Percentiles rank a stretch among this genome's conserved stretches.
phyloP scores from a whole-genome alignment of 2,329 filamentous ascomycete genomes.

The Phialophora tarda region DNA sequence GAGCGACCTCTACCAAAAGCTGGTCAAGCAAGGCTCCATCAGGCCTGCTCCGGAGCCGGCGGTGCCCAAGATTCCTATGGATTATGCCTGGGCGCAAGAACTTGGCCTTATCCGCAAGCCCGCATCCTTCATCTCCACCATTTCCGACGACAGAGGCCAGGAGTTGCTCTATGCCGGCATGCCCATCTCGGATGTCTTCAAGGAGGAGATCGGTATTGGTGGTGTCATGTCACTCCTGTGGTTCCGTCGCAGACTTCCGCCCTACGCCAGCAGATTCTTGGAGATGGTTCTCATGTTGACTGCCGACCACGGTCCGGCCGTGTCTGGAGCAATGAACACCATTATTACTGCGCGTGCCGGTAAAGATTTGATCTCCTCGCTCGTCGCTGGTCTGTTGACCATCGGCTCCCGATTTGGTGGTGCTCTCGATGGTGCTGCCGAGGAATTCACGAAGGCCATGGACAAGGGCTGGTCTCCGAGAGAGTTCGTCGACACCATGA shows the following conservation, averaged over 20 bases:
- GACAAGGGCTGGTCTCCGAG: conserved; percentile 98
- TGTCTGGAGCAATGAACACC: conserved; percentile 99
- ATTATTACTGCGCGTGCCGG: conserved; percentile 99
- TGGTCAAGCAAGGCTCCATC: conserved; percentile 84
- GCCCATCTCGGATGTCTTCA: conserved; percentile 99
- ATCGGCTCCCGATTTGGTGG: conserved; percentile 98
- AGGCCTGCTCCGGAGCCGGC: conserved; percentile 84
- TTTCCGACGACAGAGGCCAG: conserved; percentile 99
- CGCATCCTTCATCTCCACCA: conserved; percentile 99
- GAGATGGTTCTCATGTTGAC: conserved; percentile 99
- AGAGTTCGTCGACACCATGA: conserved; percentile 98
- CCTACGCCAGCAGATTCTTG: conserved; percentile 97
- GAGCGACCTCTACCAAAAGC: conserved; percentile 81
- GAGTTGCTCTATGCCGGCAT: conserved; percentile 98
- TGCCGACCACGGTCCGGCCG: conserved; percentile 96
- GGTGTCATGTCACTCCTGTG: conserved; percentile 99
- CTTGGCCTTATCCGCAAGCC: conserved; percentile 99
- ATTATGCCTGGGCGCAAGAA: conserved; percentile 99
- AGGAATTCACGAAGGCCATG: conserved; percentile 97
- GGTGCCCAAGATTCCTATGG: conserved; percentile 98
- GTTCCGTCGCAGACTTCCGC: conserved; percentile 97
- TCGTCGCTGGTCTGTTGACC: conserved; percentile 95
- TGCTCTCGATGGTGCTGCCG: conserved; percentile 94
- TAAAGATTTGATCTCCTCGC: conserved; percentile 95
- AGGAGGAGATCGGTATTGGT: conserved; percentile 97